phyloP scores from a whole-genome alignment of 495 filamentous ascomycete genomes.

The Neurospora discreta region DNA sequence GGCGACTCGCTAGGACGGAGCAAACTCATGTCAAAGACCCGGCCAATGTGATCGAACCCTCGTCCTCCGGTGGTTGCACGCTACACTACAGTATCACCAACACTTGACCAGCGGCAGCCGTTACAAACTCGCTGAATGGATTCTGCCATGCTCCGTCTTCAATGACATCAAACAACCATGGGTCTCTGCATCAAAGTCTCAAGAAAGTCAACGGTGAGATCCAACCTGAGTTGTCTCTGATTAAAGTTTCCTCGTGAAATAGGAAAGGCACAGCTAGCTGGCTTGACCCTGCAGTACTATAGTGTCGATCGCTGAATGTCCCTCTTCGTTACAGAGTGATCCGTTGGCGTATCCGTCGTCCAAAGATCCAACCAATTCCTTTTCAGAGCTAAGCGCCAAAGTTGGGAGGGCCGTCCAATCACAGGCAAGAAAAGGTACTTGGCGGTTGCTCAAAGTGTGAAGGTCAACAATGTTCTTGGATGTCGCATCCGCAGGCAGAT shows the following conservation, averaged over 20 bases:
- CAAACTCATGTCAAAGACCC: conserved; percentile 11
- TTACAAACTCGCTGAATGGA: background rate
- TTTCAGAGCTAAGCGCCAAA: conserved; percentile 11
- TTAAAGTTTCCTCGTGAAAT: background rate
- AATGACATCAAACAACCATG: background rate
- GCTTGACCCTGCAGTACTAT: background rate
- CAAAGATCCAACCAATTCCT: conserved; percentile 8
- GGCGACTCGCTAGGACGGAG: conserved; percentile 20
- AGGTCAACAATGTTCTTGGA: background rate
- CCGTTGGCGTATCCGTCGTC: background rate
- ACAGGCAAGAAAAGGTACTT: background rate
- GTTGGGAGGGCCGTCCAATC: background rate
- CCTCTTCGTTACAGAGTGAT: conserved; percentile 1
- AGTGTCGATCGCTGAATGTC: background rate
- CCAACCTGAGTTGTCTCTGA: background rate
- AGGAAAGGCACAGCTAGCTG: background rate
- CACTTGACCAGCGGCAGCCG: background rate
- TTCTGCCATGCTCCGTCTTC: background rate
- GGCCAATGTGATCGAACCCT: conserved; percentile 9
- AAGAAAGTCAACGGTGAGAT: background rate
- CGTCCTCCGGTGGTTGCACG: background rate
- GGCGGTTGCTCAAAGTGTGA: background rate
- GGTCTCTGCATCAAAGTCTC: background rate
- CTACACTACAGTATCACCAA: conserved; percentile 7
- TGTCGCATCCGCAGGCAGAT: background rate